phyloP scores from a whole-genome alignment of 2,329 filamentous ascomycete genomes.

The Sporothrix curviconia region DNA sequence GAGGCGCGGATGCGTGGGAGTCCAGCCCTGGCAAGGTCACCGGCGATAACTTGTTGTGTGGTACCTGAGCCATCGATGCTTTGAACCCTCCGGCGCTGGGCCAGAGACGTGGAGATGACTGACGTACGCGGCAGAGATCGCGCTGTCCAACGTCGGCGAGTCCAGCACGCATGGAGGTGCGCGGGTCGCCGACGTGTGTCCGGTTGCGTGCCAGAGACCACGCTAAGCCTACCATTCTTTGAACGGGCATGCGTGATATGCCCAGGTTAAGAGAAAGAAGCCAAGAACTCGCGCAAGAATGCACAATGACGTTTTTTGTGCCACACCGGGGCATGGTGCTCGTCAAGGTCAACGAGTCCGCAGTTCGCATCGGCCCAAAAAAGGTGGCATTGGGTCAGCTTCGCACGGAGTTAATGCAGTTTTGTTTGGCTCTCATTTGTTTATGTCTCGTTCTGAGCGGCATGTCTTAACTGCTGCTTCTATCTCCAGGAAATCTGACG shows the following conservation, averaged over 20 bases:
- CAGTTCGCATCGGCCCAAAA: slow-evolving; percentile 78
- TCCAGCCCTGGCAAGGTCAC: slow-evolving; percentile 55
- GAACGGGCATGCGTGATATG: slow-evolving; percentile 82
- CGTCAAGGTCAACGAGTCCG: slow-evolving; percentile 67
- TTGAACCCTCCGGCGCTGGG: slow-evolving; percentile 46
- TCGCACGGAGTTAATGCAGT: slow-evolving; percentile 65
- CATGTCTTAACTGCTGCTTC: too few relatives aligned
- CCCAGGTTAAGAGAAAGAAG: slow-evolving; percentile 77
- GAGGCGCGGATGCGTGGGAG: slow-evolving; percentile 67
- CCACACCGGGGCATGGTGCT: slow-evolving; percentile 73
- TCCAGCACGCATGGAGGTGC: slow-evolving; percentile 53
- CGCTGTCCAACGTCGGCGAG: slow-evolving; percentile 48
- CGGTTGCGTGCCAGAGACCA: slow-evolving; percentile 86
- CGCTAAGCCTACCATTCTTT: slow-evolving; percentile 77
- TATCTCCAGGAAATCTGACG: too few relatives aligned
- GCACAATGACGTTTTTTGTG: slow-evolving; percentile 95
- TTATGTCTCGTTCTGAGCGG: background rate
- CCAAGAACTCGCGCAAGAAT: slow-evolving; percentile 92
- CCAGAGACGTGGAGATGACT: slow-evolving; percentile 47
- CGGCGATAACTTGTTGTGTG: slow-evolving; percentile 59
- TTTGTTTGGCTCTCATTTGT: slow-evolving; percentile 5
- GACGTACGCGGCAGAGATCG: slow-evolving; percentile 53
- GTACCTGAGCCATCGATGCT: slow-evolving; percentile 53
- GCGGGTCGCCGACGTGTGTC: slow-evolving; percentile 67
- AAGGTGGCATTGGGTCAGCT: slow-evolving; percentile 89